Percentiles rank a stretch among this genome's conserved stretches.
Conservation (phyloP, 495 filamentous ascomycete genomes). For the Lophiostoma macrostomum region DNA sequence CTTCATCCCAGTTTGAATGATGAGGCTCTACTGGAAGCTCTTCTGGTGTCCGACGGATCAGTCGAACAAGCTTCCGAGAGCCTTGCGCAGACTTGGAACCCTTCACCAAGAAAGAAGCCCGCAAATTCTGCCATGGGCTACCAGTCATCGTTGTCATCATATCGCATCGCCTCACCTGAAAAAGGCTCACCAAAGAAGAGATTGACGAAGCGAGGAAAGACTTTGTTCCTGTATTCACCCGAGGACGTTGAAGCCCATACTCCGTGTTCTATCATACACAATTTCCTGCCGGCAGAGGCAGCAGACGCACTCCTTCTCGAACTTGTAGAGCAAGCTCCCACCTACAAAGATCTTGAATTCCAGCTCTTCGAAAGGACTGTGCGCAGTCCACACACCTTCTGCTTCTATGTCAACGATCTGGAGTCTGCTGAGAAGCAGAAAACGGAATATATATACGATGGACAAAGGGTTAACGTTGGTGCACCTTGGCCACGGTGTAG, state of each 20-base stretch:
- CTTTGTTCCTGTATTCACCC: conserved; percentile 76
- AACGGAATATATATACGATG: conserved; percentile 81
- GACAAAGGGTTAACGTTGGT: conserved; percentile 58
- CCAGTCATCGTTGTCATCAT: conserved; percentile 37
- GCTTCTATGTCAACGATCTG: conserved; percentile 72
- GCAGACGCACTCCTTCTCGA: conserved; percentile 73
- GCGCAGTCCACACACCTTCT: conserved; percentile 71
- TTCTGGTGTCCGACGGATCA: conserved; percentile 73
- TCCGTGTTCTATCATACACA: conserved; percentile 86
- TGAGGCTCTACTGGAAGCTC: conserved; percentile 68
- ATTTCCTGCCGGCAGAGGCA: conserved; percentile 70
- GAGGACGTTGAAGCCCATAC: conserved; percentile 75
- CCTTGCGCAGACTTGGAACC: conserved; percentile 3
- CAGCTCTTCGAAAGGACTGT: conserved; percentile 85
- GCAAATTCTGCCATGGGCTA: conserved; percentile 36
- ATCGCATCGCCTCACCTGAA: conserved; percentile 10
- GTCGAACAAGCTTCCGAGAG: conserved; percentile 58
- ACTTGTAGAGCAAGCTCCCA: conserved; percentile 69
- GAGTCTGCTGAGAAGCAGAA: conserved; percentile 62
- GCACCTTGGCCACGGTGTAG: not conserved
- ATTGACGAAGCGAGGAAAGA: conserved; percentile 72
- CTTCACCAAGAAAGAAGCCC: conserved; percentile 37
- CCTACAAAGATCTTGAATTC: conserved; percentile 71
- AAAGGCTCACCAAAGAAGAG: conserved; percentile 37
- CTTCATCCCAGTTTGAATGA: conserved; percentile 63